A percentile compares a stretch with the other conserved stretches of the same genome.
Conservation (phyloP, 2,329 filamentous ascomycete species). For the Seiridium cupressi region DNA sequence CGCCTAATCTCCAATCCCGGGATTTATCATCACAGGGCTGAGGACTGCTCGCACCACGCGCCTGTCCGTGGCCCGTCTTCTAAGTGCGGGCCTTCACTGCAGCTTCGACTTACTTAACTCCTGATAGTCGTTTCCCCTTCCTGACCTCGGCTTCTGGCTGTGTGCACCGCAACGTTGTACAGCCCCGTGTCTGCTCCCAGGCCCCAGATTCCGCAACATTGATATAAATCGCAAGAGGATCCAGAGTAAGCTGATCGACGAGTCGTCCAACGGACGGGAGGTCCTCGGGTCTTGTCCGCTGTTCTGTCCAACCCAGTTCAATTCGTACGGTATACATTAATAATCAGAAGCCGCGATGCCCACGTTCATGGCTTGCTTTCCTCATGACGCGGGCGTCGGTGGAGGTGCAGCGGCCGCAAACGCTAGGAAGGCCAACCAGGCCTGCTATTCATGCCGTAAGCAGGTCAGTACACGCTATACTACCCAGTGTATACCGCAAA, state of each 20-base stretch:
- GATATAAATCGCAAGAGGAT: neutral
- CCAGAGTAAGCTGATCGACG: neutral
- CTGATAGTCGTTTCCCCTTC: neutral
- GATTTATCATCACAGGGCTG: neutral
- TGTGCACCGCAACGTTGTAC: neutral
- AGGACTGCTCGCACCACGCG: neutral
- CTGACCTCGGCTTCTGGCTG: neutral
- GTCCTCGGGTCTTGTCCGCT: no score
- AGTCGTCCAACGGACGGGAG: no score
- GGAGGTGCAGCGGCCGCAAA: constrained; percentile 9
- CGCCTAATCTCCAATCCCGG: neutral
- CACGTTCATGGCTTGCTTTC: constrained; percentile 8
- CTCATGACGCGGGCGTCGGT: constrained; percentile 12
- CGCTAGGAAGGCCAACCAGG: constrained; percentile 32
- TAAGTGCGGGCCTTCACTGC: neutral
- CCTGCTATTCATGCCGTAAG: constrained; percentile 38
- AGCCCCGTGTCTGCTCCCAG: neutral
- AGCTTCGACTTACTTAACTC: neutral
- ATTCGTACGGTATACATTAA: neutral
- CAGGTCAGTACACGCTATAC: constrained; percentile 10
- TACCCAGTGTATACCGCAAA: neutral
- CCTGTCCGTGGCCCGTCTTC: no score
- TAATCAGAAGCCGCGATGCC: neutral
- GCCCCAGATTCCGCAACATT: neutral
- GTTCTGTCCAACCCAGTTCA: no score